These are phyloP conservation scores for Choanephora cucurbitarum DNA, from an alignment of 371 early-diverging fungal genomes.

Conservation along the genomic window DNA sequence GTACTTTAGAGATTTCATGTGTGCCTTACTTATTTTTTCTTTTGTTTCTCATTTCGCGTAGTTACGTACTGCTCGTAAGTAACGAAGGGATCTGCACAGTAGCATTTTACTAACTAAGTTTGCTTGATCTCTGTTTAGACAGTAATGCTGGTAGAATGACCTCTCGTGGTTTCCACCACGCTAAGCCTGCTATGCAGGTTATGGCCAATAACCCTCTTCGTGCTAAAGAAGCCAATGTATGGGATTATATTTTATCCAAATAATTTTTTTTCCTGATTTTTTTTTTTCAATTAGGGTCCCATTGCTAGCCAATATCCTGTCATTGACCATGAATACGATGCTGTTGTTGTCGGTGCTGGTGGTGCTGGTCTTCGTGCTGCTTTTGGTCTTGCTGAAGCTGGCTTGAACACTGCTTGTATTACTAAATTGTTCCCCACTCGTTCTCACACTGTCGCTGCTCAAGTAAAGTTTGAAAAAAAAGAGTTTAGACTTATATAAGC, in stretches of 20 bases:
- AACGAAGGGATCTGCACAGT: neutral
- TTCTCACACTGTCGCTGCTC: conserved; percentile 98
- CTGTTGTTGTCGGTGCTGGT: conserved; percentile 97
- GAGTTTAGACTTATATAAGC: neutral
- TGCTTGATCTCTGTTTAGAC: conserved; percentile 4
- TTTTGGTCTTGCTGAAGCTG: conserved; percentile 96
- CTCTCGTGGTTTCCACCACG: conserved; percentile 28
- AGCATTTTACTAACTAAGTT: neutral
- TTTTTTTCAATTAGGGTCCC: conserved; percentile 39
- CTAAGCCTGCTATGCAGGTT: conserved; percentile 69
- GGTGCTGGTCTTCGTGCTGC: conserved; percentile 98
- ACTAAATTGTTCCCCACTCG: conserved; percentile 98
- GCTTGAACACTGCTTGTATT: conserved; percentile 98
- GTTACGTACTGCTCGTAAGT: conserved; percentile 28
- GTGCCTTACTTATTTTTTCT: neutral
- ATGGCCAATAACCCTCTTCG: conserved; percentile 72
- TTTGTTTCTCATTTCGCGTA: conserved; percentile 8
- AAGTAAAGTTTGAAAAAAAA: conserved; percentile 51
- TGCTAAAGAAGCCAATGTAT: conserved; percentile 70
- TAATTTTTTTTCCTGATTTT: neutral
- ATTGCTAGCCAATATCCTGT: conserved; percentile 85
- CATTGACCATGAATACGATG: conserved; percentile 97
- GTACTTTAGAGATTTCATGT: neutral
- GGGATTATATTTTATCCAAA: conserved; percentile 2
- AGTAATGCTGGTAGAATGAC: conserved; percentile 19